phyloP scores from a whole-genome alignment of 1,284 basidiomycete genomes.

The Blastosporella zonata region DNA sequence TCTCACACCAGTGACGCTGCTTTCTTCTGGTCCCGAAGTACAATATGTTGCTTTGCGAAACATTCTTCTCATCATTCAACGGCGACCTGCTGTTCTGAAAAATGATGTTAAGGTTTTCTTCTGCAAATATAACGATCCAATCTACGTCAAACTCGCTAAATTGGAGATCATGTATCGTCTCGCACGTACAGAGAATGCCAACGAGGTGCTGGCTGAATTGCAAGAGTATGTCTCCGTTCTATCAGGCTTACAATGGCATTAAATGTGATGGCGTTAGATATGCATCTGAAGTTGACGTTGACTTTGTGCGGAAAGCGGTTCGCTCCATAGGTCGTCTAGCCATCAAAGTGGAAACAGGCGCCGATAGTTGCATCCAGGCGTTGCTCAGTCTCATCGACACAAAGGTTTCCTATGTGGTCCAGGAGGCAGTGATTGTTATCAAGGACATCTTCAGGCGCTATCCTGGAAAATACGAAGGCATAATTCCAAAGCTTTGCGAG shows the following conservation, averaged over 20 bases:
- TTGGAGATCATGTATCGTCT: conserved; percentile 98
- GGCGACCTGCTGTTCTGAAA: conserved; percentile 87
- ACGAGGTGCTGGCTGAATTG: conserved; percentile 89
- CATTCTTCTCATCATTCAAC: conserved; percentile 95
- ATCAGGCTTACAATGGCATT: conserved; percentile 2
- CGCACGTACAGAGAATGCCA: conserved; percentile 86
- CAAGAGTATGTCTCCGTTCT: conserved; percentile 68
- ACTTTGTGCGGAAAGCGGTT: conserved; percentile 97
- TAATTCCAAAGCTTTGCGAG: conserved; percentile 91
- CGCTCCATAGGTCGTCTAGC: conserved; percentile 94
- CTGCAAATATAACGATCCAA: conserved; percentile 99
- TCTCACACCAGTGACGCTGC: conserved; percentile 68
- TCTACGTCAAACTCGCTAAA: conserved; percentile 98
- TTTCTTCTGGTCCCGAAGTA: conserved; percentile 96
- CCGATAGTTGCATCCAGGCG: conserved; percentile 87
- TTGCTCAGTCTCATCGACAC: conserved; percentile 89
- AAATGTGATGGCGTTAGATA: conserved; percentile 54
- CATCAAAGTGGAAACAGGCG: conserved; percentile 92
- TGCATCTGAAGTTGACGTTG: conserved; percentile 96
- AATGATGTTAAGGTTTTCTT: conserved; percentile 99
- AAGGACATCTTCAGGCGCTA: conserved; percentile 98
- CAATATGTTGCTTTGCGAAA: conserved; percentile 98
- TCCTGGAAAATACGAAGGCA: conserved; percentile 93
- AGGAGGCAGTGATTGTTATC: conserved; percentile 96
- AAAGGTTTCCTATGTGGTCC: conserved; percentile 95